These are phyloP conservation scores for Pleurotus ostreatus DNA, from an alignment of 768 basidiomycete genomes.

Conservation along the genomic window DNA sequence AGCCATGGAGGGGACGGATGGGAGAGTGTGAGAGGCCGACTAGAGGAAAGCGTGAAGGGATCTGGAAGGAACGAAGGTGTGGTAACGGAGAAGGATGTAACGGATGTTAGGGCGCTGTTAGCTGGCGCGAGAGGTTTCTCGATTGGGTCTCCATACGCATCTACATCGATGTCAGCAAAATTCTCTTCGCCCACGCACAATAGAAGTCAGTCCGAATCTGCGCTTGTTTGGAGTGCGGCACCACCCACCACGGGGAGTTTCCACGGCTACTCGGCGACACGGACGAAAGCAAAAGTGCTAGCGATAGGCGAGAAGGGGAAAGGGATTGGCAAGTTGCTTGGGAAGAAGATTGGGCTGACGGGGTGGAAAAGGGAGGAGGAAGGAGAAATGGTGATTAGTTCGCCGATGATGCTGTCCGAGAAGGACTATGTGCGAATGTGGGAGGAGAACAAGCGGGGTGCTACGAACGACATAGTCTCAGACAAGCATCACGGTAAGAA, in stretches of 20 bases:
- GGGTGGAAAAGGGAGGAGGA: not conserved
- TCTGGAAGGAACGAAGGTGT: not conserved
- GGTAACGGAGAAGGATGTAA: not conserved
- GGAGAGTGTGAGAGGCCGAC: not conserved
- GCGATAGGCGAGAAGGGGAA: not conserved
- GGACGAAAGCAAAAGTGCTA: no score
- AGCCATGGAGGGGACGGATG: not conserved
- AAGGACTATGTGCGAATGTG: not conserved
- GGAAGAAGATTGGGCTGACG: not conserved
- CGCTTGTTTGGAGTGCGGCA: not conserved
- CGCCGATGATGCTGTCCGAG: not conserved
- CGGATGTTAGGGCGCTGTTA: not conserved
- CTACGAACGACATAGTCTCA: not conserved
- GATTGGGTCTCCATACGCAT: not conserved
- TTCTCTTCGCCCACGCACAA: not conserved
- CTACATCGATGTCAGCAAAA: not conserved
- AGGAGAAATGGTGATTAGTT: no score
- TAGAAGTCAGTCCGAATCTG: not conserved
- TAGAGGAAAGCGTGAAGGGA: not conserved
- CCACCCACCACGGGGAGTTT: not conserved
- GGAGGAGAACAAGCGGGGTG: not conserved
- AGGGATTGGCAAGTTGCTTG: not conserved
- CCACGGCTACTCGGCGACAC: no score
- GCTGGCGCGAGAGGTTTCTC: not conserved
- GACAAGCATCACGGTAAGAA: constrained; percentile 1